phyloP scores from a whole-genome alignment of 257 asterid genomes.

The Striga asiatica region DNA sequence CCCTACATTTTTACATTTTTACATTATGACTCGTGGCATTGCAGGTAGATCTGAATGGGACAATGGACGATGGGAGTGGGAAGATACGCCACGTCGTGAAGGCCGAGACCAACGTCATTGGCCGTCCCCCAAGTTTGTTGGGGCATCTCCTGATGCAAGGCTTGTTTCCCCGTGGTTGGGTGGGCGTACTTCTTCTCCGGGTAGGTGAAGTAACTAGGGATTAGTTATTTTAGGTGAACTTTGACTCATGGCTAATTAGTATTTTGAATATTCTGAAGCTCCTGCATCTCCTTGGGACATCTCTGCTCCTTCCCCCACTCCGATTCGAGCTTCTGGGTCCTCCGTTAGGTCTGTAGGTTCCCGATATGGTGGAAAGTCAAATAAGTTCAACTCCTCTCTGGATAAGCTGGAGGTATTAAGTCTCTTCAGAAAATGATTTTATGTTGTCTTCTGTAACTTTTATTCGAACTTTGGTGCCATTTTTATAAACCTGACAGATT shows the following conservation, averaged over 20 bases:
- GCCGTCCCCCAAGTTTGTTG: constrained; percentile 73
- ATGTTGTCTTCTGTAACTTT: background rate
- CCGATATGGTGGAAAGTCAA: constrained; percentile 49
- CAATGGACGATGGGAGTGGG: constrained; percentile 98
- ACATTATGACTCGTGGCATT: constrained; percentile 19
- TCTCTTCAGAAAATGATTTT: background rate
- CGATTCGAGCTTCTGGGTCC: constrained; percentile 88
- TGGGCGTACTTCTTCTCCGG: constrained; percentile 61
- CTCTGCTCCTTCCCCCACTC: constrained; percentile 84
- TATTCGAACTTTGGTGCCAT: constrained; percentile 3
- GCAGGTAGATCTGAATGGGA: constrained; percentile 95
- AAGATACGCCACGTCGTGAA: constrained; percentile 70
- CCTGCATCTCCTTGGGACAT: constrained; percentile 89
- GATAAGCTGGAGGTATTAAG: constrained; percentile 48
- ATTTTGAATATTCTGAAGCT: constrained; percentile 19
- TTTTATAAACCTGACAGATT: constrained; percentile 6
- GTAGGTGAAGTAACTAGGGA: constrained; percentile 20
- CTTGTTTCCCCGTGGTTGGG: constrained; percentile 95
- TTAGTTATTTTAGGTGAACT: background rate
- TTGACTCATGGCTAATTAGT: background rate
- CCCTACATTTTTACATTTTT: too few species aligned
- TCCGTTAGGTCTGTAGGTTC: constrained; percentile 59
- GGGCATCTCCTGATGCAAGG: constrained; percentile 93
- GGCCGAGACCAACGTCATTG: constrained; percentile 52
- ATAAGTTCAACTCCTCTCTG: constrained; percentile 23